phyloP scores from a whole-genome alignment of 2,329 filamentous ascomycete species.

The Neurospora crassa region DNA sequence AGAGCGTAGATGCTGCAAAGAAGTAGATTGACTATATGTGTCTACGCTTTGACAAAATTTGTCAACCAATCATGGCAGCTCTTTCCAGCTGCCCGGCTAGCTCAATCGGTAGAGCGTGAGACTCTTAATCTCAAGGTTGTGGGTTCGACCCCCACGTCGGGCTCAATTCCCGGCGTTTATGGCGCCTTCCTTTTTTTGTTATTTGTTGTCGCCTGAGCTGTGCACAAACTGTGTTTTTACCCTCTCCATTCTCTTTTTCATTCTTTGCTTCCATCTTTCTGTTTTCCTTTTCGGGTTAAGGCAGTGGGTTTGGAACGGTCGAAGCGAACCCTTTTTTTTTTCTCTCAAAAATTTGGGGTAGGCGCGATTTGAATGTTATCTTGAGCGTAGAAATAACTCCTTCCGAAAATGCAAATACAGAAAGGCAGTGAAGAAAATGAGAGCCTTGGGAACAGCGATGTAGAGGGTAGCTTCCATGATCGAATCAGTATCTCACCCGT shows the following conservation, averaged over 20 bases:
- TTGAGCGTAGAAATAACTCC: background rate
- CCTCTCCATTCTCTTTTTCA: no score
- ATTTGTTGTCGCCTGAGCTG: no score
- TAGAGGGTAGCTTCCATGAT: background rate
- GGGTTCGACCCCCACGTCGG: no score
- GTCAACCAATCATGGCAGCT: background rate
- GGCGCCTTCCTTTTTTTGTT: background rate
- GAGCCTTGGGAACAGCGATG: background rate
- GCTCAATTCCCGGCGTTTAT: background rate
- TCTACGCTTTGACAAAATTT: no score
- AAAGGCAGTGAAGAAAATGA: background rate
- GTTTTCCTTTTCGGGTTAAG: no score
- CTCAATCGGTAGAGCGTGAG: slow-evolving; percentile 65
- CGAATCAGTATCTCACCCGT: background rate
- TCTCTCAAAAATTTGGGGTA: background rate
- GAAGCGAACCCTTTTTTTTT: no score
- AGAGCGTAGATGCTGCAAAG: no score
- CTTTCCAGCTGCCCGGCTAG: slow-evolving; percentile 37
- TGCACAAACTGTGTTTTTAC: no score
- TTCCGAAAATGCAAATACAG: background rate
- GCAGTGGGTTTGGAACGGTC: no score
- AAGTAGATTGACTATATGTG: background rate
- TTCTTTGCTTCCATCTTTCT: no score
- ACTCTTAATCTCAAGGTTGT: slow-evolving; percentile 36
- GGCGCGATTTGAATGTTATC: background rate